Evolutionary conservation across 2,329 filamentous ascomycete genomes (phyloP).

Genomic region (Aspergillus glaucus): DNA sequence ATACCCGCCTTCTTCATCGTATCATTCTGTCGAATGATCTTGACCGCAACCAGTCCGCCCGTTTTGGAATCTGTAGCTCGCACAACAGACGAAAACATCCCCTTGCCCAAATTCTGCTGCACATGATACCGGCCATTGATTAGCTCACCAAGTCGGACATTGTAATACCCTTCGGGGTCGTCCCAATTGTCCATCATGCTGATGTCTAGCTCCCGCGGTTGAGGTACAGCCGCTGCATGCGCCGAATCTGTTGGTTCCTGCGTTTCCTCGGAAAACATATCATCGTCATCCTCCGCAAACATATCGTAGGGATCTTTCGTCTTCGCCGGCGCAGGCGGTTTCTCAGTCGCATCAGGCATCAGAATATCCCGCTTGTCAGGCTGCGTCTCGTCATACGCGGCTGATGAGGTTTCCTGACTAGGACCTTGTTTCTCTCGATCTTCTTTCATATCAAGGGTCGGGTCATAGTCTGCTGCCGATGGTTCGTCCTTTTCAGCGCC

Average conservation of each 20-base stretch:
- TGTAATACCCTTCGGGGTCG: constrained; percentile 94
- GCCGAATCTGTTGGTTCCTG: constrained; percentile 45
- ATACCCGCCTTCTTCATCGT: constrained; percentile 83
- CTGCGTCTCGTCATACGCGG: constrained; percentile 54
- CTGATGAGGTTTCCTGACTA: constrained; percentile 50
- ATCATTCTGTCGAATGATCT: constrained; percentile 96
- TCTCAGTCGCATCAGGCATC: constrained; percentile 34
- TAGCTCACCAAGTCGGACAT: constrained; percentile 84
- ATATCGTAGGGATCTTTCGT: constrained; percentile 54
- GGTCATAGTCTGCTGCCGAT: constrained; percentile 91
- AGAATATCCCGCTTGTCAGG: constrained; percentile 48
- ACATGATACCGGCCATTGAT: constrained; percentile 86
- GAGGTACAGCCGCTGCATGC: constrained; percentile 44
- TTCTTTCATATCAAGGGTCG: constrained; percentile 79
- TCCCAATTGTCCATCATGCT: constrained; percentile 89
- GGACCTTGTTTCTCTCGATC: constrained; percentile 66
- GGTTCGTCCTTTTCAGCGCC: constrained; percentile 61
- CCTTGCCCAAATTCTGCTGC: constrained; percentile 78
- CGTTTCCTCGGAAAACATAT: constrained; percentile 83
- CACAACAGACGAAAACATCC: constrained; percentile 96
- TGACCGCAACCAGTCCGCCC: constrained; percentile 80
- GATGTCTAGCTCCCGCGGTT: constrained; percentile 56
- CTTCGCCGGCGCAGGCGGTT: constrained; percentile 36
- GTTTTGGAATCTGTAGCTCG: constrained; percentile 72
- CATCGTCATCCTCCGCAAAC: constrained; percentile 61